Percentiles rank a stretch among this genome's conserved stretches.
Evolutionary conservation across 805 yeast species (phyloP).

Genomic region (Teunomyces stri): DNA sequence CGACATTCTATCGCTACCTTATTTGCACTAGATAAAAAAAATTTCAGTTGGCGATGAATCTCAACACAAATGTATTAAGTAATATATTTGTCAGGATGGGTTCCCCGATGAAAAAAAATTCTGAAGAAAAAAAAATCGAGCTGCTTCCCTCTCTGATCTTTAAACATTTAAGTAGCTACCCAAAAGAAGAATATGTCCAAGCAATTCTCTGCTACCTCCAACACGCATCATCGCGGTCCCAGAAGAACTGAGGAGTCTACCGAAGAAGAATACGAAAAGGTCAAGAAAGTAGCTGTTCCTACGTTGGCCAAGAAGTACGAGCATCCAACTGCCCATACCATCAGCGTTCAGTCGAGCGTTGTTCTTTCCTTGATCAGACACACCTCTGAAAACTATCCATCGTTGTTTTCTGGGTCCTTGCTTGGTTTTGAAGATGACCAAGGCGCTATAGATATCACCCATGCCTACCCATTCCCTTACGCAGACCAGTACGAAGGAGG

Average conservation of each 20-base stretch:
- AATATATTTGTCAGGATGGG: not conserved
- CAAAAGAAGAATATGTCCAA: constrained; percentile 1
- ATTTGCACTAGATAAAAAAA: not conserved
- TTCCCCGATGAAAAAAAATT: constrained; percentile 4
- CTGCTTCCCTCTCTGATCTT: not conserved
- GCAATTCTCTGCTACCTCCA: constrained; percentile 2
- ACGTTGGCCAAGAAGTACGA: constrained; percentile 19
- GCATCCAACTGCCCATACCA: constrained; percentile 37
- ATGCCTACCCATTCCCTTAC: constrained; percentile 67
- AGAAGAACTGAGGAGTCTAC: constrained; percentile 1
- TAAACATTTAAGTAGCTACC: not conserved
- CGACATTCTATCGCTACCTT: not conserved
- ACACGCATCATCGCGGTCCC: constrained; percentile 1
- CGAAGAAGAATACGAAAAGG: constrained; percentile 2
- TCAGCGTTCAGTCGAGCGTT: constrained; percentile 50
- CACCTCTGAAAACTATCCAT: constrained; percentile 61
- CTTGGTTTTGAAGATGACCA: constrained; percentile 67
- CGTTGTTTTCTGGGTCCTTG: constrained; percentile 65
- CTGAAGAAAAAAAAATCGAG: constrained; percentile 2
- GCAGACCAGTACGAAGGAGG: constrained; percentile 63
- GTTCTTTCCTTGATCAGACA: constrained; percentile 63
- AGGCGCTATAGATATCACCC: constrained; percentile 51
- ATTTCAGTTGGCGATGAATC: constrained; percentile 1
- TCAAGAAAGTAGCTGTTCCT: not conserved
- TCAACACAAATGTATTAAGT: not conserved